phyloP scores from a whole-genome alignment of 768 basidiomycete genomes.

The Suillus ampliporus region DNA sequence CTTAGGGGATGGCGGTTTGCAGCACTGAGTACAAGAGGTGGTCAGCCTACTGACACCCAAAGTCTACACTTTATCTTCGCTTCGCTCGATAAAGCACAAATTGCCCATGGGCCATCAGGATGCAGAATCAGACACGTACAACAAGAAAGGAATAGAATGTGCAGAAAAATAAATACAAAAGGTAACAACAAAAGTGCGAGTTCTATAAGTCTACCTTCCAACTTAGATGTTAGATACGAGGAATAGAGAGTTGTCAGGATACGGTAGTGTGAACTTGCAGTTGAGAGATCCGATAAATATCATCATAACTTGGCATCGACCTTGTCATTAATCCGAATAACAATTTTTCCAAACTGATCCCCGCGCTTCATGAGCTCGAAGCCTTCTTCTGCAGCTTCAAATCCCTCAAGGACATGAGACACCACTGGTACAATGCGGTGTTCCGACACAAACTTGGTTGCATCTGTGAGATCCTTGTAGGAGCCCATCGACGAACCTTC shows the following conservation, averaged over 20 bases:
- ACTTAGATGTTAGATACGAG: no score
- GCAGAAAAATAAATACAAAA: neutral
- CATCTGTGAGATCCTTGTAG: slow-evolving; percentile 70
- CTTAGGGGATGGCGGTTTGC: no score
- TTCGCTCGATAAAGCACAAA: no score
- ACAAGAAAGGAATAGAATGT: no score
- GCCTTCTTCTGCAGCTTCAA: slow-evolving; percentile 68
- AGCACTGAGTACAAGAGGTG: no score
- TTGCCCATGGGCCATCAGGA: neutral
- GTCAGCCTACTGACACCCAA: no score
- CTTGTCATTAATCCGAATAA: slow-evolving; percentile 51
- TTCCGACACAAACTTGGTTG: slow-evolving; percentile 69
- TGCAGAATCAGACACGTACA: neutral
- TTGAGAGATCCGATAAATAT: neutral
- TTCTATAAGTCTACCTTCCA: neutral
- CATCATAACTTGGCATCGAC: slow-evolving; percentile 13
- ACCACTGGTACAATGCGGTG: slow-evolving; percentile 75
- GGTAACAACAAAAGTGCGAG: neutral
- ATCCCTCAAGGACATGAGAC: slow-evolving; percentile 70
- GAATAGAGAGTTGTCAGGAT: neutral
- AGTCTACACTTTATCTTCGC: no score
- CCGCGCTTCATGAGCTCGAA: slow-evolving; percentile 70
- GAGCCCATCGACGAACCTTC: slow-evolving; percentile 82
- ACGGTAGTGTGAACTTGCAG: neutral
- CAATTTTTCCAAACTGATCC: slow-evolving; percentile 80